Conservation (phyloP, 352 stramenopile genomes). For the Blastocystis sp. region DNA sequence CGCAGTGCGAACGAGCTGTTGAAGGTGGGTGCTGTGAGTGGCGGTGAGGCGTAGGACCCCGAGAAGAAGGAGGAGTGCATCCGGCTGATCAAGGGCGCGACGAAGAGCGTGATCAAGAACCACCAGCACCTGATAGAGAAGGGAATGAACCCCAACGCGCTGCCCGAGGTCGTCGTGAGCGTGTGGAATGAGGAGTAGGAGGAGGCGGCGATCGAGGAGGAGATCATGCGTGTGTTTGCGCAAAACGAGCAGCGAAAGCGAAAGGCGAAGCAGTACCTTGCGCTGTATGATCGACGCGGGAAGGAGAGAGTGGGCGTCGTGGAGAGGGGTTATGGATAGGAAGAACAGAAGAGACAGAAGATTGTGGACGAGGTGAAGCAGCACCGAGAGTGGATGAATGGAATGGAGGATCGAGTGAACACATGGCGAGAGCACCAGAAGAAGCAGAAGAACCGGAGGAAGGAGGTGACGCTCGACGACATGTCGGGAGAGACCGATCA, state of each 20-base stretch:
- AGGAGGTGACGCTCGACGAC: slow-evolving; percentile 11
- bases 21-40: slow-evolving; percentile 24
- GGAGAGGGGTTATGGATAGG: slow-evolving; percentile 8
- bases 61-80: slow-evolving; percentile 84
- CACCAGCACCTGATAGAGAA: slow-evolving; percentile 83
- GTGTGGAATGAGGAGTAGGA: neutral
- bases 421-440: slow-evolving; percentile 71
- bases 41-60: slow-evolving; percentile 81
- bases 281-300: slow-evolving; percentile 54
- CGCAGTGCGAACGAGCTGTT: slow-evolving; percentile 16
- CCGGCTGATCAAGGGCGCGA: slow-evolving; percentile 83
- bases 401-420: slow-evolving; percentile 66
- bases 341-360: slow-evolving; percentile 60
- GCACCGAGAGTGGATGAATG: slow-evolving; percentile 67
- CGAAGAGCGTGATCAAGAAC: slow-evolving; percentile 81
- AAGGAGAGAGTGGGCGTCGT: slow-evolving; percentile 37
- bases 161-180: slow-evolving; percentile 77
- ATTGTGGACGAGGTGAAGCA: slow-evolving; percentile 58
- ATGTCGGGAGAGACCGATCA: slow-evolving; percentile 58
- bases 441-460: slow-evolving; percentile 49
- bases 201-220: slow-evolving; percentile 70
- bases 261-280: slow-evolving; percentile 58
- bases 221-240: slow-evolving; percentile 72
- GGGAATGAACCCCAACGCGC: slow-evolving; percentile 81
- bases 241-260: slow-evolving; percentile 64